A percentile compares a stretch with the other conserved stretches of the same genome.
Conservation (phyloP, 1,284 basidiomycete genomes). For the Ceratobasidium sp. region DNA sequence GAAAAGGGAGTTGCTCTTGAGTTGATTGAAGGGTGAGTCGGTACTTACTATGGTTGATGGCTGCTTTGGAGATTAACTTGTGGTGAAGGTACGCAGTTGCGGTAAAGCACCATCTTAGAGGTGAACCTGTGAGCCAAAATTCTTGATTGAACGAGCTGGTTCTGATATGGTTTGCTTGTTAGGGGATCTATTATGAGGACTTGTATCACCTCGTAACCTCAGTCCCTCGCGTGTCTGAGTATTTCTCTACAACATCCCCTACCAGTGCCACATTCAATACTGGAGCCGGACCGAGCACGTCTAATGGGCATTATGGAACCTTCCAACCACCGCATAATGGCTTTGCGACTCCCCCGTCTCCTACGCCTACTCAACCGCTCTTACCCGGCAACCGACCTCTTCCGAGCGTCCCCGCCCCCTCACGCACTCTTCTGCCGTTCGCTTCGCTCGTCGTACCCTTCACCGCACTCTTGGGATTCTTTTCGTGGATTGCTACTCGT, state of each 20-base stretch:
- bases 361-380: slow-evolving; percentile 13
- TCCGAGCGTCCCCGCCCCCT: slow-evolving; percentile 52
- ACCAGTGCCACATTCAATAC: slow-evolving; percentile 8
- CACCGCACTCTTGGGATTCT: slow-evolving; percentile 18
- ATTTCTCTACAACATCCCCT: slow-evolving; percentile 23
- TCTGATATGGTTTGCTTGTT: neutral
- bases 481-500: slow-evolving; percentile 23
- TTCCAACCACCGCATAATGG: slow-evolving; percentile 1
- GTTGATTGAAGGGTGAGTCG: slow-evolving; percentile 64
- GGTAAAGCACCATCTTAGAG: slow-evolving; percentile 72
- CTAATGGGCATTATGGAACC: slow-evolving; percentile 10
- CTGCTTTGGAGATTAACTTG: no score
- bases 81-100: slow-evolving; percentile 69
- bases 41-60: neutral
- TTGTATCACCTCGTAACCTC: slow-evolving; percentile 63
- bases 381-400: slow-evolving; percentile 24
- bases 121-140: slow-evolving; percentile 49
- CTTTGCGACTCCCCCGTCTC: neutral
- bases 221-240: slow-evolving; percentile 19
- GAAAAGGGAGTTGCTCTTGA: slow-evolving; percentile 71
- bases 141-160: neutral
- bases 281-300: slow-evolving; percentile 16
- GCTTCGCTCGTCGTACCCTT: slow-evolving; percentile 45
- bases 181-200: slow-evolving; percentile 64
- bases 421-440: slow-evolving; percentile 60